Evolutionary conservation across 2,329 filamentous ascomycete genomes (phyloP).

Genomic region (Sclerotinia spermophila): DNA sequence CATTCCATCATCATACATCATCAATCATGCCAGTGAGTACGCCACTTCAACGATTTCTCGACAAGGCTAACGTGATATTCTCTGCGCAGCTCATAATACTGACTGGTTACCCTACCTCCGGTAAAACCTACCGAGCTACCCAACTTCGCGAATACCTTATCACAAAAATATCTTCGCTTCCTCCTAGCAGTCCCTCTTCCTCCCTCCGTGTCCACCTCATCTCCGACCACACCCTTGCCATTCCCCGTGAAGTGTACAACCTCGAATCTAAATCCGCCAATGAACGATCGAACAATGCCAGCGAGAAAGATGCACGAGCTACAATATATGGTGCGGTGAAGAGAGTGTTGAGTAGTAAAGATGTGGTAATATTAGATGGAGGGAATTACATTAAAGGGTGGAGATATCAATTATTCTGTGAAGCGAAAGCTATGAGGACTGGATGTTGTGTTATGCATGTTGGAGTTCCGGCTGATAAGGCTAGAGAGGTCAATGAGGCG

Average conservation of each 20-base stretch:
- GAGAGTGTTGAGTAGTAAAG: conserved; percentile 65
- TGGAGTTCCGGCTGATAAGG: conserved; percentile 52
- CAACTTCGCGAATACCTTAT: conserved; percentile 65
- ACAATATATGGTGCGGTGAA: conserved; percentile 75
- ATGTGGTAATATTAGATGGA: conserved; percentile 76
- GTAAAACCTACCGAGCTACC: conserved; percentile 62
- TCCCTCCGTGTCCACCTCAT: conserved; percentile 67
- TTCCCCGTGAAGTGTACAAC: conserved; percentile 69
- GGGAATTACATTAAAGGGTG: conserved; percentile 89
- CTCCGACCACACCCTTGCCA: conserved; percentile 67
- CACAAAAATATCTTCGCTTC: conserved; percentile 44
- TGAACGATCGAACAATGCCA: conserved; percentile 65
- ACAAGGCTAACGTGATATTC: neutral
- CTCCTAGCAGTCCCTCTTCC: conserved; percentile 35
- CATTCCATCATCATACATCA: conserved; percentile 1
- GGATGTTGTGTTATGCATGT: conserved; percentile 71
- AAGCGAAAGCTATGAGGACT: conserved; percentile 75
- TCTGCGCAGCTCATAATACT: conserved; percentile 59
- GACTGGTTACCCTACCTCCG: conserved; percentile 64
- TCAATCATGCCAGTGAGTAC: conserved; percentile 12
- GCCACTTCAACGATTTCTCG: neutral
- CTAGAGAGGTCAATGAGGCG: conserved; percentile 56
- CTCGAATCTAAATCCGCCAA: conserved; percentile 55
- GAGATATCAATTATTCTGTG: conserved; percentile 81
- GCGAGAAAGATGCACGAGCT: conserved; percentile 79